phyloP scores from a whole-genome alignment of 106 monocot species.

The Alisma plantagoaquatica region DNA sequence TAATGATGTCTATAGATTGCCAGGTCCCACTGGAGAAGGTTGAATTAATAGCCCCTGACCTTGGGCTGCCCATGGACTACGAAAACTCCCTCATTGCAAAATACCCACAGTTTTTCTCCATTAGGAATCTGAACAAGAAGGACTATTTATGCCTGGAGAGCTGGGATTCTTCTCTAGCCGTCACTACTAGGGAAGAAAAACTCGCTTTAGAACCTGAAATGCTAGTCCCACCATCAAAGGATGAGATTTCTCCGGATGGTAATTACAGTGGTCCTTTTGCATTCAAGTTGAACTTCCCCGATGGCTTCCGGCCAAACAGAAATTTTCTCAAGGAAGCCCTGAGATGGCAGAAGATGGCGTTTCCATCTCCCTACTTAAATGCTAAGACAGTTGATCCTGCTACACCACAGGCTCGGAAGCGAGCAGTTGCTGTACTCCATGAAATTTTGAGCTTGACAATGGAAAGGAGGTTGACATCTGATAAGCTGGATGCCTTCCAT shows the following conservation, averaged over 20 bases:
- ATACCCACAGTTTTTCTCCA: constrained; percentile 53
- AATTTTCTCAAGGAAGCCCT: constrained; percentile 52
- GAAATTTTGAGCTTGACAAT: constrained; percentile 78
- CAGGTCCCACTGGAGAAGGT: constrained; percentile 71
- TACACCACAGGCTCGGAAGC: constrained; percentile 76
- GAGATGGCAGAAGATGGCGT: constrained; percentile 88
- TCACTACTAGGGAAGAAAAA: constrained; percentile 72
- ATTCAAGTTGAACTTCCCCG: constrained; percentile 53
- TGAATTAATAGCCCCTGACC: constrained; percentile 40
- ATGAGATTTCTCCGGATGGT: constrained; percentile 42
- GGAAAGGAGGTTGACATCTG: constrained; percentile 66
- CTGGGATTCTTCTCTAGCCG: constrained; percentile 78
- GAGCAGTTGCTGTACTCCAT: constrained; percentile 76
- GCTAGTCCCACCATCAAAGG: constrained; percentile 10
- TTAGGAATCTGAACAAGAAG: constrained; percentile 22
- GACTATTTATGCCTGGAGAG: constrained; percentile 71
- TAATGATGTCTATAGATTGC: constrained; percentile 95
- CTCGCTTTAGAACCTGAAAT: neutral
- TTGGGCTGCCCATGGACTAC: constrained; percentile 58
- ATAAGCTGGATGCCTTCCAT: constrained; percentile 84
- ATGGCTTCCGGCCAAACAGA: constrained; percentile 73
- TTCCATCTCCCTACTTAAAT: constrained; percentile 86
- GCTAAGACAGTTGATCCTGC: constrained; percentile 46
- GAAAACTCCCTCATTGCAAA: constrained; percentile 35
- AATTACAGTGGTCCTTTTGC: constrained; percentile 59